A percentile compares a stretch with the other conserved stretches of the same genome.
Evolutionary conservation across 2,329 filamentous ascomycete genomes (phyloP).

Genomic region (Fusarium newnesense): DNA sequence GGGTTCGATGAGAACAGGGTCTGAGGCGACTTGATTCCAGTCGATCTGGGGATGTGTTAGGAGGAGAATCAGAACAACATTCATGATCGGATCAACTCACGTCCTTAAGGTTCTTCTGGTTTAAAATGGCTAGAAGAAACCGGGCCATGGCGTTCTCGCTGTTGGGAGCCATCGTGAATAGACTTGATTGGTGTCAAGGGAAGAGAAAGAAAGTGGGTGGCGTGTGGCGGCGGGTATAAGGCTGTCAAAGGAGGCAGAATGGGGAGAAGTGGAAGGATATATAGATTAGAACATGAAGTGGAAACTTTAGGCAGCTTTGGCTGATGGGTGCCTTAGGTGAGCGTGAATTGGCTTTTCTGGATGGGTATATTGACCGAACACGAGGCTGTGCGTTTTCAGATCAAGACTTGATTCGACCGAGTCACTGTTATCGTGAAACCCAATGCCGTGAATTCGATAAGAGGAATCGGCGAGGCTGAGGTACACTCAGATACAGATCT

Average conservation of each 20-base stretch:
- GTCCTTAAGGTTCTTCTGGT: conserved; percentile 69
- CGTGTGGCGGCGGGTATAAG: conserved; percentile 16
- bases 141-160: conserved; percentile 67
- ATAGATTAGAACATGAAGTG: conserved; percentile 31
- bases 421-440: conserved; percentile 21
- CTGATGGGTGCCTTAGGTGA: conserved; percentile 33
- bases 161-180: conserved; percentile 61
- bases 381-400: conserved; percentile 8
- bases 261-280: conserved; percentile 19
- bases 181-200: not conserved
- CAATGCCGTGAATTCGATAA: conserved; percentile 16
- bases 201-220: not conserved
- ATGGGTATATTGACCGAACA: conserved; percentile 7
- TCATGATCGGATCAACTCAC: conserved; percentile 53
- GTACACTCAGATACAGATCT: conserved; percentile 2
- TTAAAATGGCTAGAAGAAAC: conserved; percentile 68
- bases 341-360: conserved; percentile 3
- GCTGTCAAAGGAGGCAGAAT: conserved; percentile 32
- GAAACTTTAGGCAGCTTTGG: conserved; percentile 35
- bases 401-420: conserved; percentile 9
- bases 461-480: conserved; percentile 11
- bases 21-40: conserved; percentile 66
- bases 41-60: conserved; percentile 59
- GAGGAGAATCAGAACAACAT: not conserved
- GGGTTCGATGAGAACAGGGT: conserved; percentile 62